Evolutionary conservation across 805 yeast species (phyloP), one percentile per base, ranked within the genome.

Genomic region (Metschnikowia borealis): DNA sequence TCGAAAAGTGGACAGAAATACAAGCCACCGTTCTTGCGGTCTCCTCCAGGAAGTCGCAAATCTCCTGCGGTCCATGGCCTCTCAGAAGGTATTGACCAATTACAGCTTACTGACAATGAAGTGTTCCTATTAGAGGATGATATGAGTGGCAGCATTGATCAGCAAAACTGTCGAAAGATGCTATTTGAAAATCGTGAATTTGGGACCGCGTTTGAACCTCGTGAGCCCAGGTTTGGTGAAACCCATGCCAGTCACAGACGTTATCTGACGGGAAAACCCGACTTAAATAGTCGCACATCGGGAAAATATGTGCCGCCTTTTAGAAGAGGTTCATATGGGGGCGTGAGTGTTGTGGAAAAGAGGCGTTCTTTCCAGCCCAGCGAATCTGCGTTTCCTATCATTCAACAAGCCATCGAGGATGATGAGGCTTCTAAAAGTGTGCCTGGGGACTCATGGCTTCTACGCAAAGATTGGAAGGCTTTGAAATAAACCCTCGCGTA

Each of bases 291-390:
- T 31, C 45, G 38, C 36, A 34, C 32, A 2, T 43, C 58, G 3
- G 87, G 87, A 3, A 84, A 81, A 61, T 85, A 85, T 58, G 70
- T 85, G 37, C 91, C 91, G 18, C 90, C 90, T n/a, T 83, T 79
- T 59, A 69, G 84, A 55, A 74, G 90, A 62, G 78, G 80, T 0
- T 78, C 83, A 4, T 70, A 66, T 35, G 50, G 50, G 20, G 52
- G 54, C n/a, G 51, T 48, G 41, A 50, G 52, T 8, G 41, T 41
- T n/a, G 38, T 26, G n/a, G 61, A 57, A 6, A 57, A 47, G 31
- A 47, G 50, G 34, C 55, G 61, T 13, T 49, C 55, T 11, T 38
- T 49, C 21, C 44, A 50, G 18, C 47, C 59, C 5, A 46, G 36
- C 26, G 56, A 49, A 13, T n/a, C 48, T 26, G 47, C 47, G 8